These are phyloP conservation scores for Arthrobotrys pseudoclavata DNA, from an alignment of 2,329 filamentous ascomycete species.

Conservation along the genomic window DNA sequence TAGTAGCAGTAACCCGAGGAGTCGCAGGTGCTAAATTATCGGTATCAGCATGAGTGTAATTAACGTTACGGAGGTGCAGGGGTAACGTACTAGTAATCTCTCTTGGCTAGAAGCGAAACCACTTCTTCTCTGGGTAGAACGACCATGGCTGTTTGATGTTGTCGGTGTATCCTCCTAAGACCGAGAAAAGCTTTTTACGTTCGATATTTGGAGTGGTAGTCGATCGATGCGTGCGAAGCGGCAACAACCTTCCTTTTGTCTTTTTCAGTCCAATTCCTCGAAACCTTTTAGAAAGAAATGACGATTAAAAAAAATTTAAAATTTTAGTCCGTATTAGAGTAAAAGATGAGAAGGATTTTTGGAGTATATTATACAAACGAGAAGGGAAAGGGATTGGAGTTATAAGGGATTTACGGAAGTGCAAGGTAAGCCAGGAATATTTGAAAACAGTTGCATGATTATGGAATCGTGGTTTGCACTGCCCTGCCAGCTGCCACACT, in stretches of 20 bases:
- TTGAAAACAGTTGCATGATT: slow-evolving; percentile 16
- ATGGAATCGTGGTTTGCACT: slow-evolving; percentile 17
- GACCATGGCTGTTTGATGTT: slow-evolving; percentile 21
- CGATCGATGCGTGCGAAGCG: neutral
- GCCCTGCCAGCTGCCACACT: slow-evolving; percentile 5
- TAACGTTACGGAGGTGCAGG: neutral
- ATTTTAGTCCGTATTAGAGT: neutral
- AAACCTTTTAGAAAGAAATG: slow-evolving; percentile 10
- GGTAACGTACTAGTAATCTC: slow-evolving; percentile 47
- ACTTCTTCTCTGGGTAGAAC: slow-evolving; percentile 22
- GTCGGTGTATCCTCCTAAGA: neutral
- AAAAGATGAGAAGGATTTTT: slow-evolving; percentile 5
- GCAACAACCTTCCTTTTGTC: neutral
- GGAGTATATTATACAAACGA: neutral
- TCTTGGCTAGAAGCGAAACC: slow-evolving; percentile 19
- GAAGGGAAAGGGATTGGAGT: neutral
- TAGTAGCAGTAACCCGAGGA: slow-evolving; percentile 34
- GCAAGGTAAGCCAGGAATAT: slow-evolving; percentile 31
- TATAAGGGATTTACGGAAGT: slow-evolving; percentile 20
- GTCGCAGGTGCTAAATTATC: slow-evolving; percentile 30
- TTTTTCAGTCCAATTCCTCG: neutral
- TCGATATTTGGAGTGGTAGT: neutral
- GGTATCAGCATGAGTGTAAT: slow-evolving; percentile 10
- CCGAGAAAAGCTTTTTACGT: neutral
- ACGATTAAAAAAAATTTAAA: neutral